Evolutionary conservation across 2,329 filamentous ascomycete species (phyloP), one percentile per base, ranked within the genome.

Genomic region (Mollisiaceae sp.): DNA sequence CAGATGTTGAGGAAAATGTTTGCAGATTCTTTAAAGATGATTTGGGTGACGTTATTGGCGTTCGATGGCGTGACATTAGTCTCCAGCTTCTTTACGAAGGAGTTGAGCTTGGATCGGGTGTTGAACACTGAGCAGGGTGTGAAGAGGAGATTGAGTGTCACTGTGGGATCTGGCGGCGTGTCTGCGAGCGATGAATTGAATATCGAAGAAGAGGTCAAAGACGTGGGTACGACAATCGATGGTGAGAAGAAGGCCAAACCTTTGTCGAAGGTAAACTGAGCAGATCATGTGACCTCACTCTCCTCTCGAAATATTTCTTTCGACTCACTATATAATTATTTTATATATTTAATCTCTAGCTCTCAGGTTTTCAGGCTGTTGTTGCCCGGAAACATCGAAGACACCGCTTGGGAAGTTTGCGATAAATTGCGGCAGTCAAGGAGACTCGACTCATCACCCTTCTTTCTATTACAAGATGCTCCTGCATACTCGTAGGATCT

Each of bases 71-170:
- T 65, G n/a, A 56, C 77, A 0, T 50, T 84, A 8, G 45, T 82
- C 2, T 78, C 77, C 3, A 79, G 78, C 58, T 62, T 72, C 8
- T 83, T 83, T 62, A 77, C 84, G 57, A 75, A 78, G 60, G 79
- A 82, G 56, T 68, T 68, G 18, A 67, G 76, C 14, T 68, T 85
- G 74, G 82, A 50, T n/a, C 20, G 45, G 45, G n/a, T 50, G 45
- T 22, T 50, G 45, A 50, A 76, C 50, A 79, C 75, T 43, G 82
- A 83, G 69, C 83, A 85, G 69, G 78, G 76, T 1, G 83, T 85
- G 74, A 84, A 82, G 12, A 82, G 78, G 73, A 85, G n/a, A 12
- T 14, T 35, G n/a, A 41, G n/a, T 39, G 32, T 20, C 2, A n/a
- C 22, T 11, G 12, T 58, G 27, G 55, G 24, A 1, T 41, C 35